Conservation (phyloP, 139 green algal genomes). For the Closterium sp. region DNA sequence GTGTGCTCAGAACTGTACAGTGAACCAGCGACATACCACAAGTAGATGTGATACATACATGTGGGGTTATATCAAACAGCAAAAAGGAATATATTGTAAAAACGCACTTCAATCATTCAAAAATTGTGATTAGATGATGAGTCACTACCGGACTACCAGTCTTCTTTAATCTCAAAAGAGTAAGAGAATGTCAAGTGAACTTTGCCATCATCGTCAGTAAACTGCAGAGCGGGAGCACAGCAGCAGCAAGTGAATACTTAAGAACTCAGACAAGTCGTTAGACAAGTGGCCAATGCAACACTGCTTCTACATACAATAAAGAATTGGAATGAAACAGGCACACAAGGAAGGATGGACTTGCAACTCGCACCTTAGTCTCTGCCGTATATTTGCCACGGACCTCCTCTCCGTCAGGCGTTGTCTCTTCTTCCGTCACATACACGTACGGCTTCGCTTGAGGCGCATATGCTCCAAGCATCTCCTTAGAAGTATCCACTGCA, state of each 20-base stretch:
- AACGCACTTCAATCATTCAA: too few relatives aligned
- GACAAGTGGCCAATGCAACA: too few relatives aligned
- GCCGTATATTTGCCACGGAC: constrained; percentile 38
- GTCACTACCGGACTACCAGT: not conserved
- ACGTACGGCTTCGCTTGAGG: constrained; percentile 35
- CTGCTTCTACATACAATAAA: too few relatives aligned
- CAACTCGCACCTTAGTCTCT: constrained; percentile 1
- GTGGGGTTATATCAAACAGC: too few relatives aligned
- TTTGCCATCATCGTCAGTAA: constrained; percentile 43
- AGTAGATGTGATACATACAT: too few relatives aligned
- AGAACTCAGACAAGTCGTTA: too few relatives aligned
- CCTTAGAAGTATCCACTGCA: constrained; percentile 40
- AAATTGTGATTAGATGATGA: too few relatives aligned
- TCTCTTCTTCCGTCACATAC: constrained; percentile 40
- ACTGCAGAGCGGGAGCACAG: constrained; percentile 6
- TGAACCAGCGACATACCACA: too few relatives aligned
- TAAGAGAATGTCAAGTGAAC: not conserved
- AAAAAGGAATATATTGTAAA: too few relatives aligned
- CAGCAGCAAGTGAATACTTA: not conserved
- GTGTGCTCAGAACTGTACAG: too few relatives aligned
- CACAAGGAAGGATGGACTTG: too few relatives aligned
- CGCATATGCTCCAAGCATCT: constrained; percentile 42
- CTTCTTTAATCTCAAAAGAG: not conserved
- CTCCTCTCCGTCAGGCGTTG: constrained; percentile 36
- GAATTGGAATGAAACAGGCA: not conserved